A percentile compares a stretch with the other conserved stretches of the same genome.
Evolutionary conservation across 441 rosid genomes (phyloP).

Genomic region (Syzygium syzygioides): DNA sequence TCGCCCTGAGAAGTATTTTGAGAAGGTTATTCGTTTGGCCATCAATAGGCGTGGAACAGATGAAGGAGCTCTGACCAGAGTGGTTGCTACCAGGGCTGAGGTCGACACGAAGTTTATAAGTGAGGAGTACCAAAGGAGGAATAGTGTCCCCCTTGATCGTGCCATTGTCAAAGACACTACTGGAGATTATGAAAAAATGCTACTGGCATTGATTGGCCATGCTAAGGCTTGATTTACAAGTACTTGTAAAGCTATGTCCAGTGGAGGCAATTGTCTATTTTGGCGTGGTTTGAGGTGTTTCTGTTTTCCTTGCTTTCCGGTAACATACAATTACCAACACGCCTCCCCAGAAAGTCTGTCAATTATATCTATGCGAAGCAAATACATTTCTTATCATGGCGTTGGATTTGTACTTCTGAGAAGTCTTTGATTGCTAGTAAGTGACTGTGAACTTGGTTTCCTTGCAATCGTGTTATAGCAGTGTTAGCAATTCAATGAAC

Average conservation of each 20-base stretch:
- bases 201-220: slow-evolving; percentile 61
- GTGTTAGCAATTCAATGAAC: background rate
- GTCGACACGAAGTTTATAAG: slow-evolving; percentile 63
- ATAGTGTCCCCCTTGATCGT: slow-evolving; percentile 51
- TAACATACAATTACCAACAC: background rate
- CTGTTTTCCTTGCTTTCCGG: background rate
- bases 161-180: slow-evolving; percentile 67
- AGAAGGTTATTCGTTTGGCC: slow-evolving; percentile 59
- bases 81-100: slow-evolving; percentile 83
- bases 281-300: background rate
- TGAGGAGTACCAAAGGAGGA: slow-evolving; percentile 66
- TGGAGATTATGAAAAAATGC: slow-evolving; percentile 79
- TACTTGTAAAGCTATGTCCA: background rate
- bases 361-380: background rate
- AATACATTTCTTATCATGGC: background rate
- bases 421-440: background rate
- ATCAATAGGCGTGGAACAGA: slow-evolving; percentile 69
- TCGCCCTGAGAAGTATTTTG: slow-evolving; percentile 64
- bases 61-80: slow-evolving; percentile 77
- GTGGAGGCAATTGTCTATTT: background rate
- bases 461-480: background rate
- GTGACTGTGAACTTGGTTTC: background rate
- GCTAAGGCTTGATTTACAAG: background rate
- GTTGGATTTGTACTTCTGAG: background rate
- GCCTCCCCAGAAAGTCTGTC: background rate